A percentile compares a stretch with the other conserved stretches of the same genome.
These are phyloP conservation scores for Aspergillus bombycis DNA, from an alignment of 2,329 filamentous ascomycete species.

Conservation along the genomic window DNA sequence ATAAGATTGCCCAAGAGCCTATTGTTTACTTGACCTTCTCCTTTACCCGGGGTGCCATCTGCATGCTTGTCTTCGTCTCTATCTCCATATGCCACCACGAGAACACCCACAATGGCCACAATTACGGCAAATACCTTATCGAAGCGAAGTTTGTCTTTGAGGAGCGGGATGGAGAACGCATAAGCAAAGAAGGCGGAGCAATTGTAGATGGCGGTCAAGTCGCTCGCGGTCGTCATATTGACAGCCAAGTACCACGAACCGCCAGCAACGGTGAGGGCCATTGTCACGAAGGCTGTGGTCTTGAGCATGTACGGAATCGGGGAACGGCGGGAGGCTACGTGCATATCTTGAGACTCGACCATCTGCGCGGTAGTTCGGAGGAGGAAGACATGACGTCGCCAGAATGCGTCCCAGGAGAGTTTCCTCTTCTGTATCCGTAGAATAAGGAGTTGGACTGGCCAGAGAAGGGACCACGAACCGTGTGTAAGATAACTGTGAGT, in stretches of 20 bases:
- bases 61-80: conserved; percentile 56
- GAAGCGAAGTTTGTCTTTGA: conserved; percentile 79
- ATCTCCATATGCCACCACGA: conserved; percentile 95
- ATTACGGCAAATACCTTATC: conserved; percentile 86
- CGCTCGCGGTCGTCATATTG: conserved; percentile 86
- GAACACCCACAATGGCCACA: conserved; percentile 84
- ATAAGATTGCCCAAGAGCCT: conserved; percentile 84
- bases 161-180: conserved; percentile 87
- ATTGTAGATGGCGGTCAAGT: conserved; percentile 98
- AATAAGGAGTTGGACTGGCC: conserved; percentile 80
- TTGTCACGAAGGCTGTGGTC: conserved; percentile 81
- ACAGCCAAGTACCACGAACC: conserved; percentile 96
- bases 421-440: conserved; percentile 78
- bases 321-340: conserved; percentile 54
- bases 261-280: conserved; percentile 83
- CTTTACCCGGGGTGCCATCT: conserved; percentile 41
- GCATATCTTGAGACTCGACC: conserved; percentile 78
- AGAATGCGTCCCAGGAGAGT: conserved; percentile 81
- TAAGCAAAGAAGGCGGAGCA: conserved; percentile 99
- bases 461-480: conserved; percentile 88
- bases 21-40: conserved; percentile 61
- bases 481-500: conserved; percentile 76
- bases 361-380: conserved; percentile 74
- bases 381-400: conserved; percentile 70
- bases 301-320: conserved; percentile 75